These are phyloP conservation scores for Paecilomyces sp. DNA, from an alignment of 2,329 filamentous ascomycete genomes.

Conservation along the genomic window DNA sequence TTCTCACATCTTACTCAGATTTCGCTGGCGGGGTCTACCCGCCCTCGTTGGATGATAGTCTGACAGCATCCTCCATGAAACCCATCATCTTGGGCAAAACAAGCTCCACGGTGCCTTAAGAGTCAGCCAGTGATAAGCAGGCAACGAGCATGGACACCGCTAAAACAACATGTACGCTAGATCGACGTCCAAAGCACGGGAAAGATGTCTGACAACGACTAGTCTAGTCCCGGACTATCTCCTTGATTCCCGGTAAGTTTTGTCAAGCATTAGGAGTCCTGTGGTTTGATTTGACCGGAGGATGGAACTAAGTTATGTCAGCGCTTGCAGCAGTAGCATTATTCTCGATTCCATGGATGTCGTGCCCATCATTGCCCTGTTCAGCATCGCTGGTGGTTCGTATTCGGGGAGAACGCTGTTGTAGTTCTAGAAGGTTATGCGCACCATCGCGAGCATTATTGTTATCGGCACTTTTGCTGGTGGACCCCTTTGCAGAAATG, in stretches of 20 bases:
- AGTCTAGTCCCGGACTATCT: background rate
- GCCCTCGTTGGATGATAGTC: background rate
- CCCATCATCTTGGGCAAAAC: background rate
- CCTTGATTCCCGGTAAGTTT: background rate
- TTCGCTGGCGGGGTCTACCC: background rate
- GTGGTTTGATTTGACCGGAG: background rate
- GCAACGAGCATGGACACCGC: background rate
- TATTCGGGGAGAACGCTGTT: background rate
- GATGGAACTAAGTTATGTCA: background rate
- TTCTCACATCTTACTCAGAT: background rate
- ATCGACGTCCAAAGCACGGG: background rate
- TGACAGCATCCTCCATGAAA: background rate
- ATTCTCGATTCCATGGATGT: background rate
- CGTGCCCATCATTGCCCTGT: background rate
- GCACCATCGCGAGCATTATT: background rate
- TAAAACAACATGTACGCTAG: background rate
- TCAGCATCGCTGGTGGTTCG: background rate
- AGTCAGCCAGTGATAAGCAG: background rate
- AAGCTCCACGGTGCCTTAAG: background rate
- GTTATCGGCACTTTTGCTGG: background rate
- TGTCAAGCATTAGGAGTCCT: background rate
- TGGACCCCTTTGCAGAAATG: background rate
- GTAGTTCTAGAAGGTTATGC: background rate
- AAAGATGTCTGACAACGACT: background rate
- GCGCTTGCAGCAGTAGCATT: background rate